phyloP scores from a whole-genome alignment of 2,329 filamentous ascomycete species.

The Waltergamsia citrina region DNA sequence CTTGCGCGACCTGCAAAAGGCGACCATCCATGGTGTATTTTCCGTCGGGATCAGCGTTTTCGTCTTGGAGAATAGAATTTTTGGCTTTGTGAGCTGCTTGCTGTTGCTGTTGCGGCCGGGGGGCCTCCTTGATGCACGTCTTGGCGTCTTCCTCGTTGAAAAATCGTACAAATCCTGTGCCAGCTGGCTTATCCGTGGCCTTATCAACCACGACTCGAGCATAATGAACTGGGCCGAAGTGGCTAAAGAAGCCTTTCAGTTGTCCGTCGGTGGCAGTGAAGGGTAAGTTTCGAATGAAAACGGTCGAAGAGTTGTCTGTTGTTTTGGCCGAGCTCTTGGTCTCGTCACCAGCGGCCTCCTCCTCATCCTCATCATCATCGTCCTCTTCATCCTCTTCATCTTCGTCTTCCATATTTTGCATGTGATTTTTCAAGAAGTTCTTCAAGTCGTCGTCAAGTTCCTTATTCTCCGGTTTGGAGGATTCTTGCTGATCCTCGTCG shows the following conservation, averaged over 20 bases:
- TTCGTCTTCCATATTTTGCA: conserved; percentile 48
- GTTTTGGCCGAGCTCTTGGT: conserved; percentile 18
- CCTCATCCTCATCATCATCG: conserved; percentile 29
- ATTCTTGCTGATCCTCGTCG: conserved; percentile 16
- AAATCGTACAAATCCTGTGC: conserved; percentile 94
- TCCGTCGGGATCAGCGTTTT: conserved; percentile 70
- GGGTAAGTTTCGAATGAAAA: conserved; percentile 91
- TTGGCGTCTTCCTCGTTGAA: conserved; percentile 66
- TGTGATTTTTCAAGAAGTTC: conserved; percentile 49
- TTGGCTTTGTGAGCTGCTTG: conserved; percentile 48
- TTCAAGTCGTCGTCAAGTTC: conserved; percentile 34
- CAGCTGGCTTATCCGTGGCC: conserved; percentile 75
- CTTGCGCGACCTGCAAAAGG: conserved; percentile 73
- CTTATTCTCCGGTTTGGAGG: conserved; percentile 26
- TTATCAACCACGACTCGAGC: conserved; percentile 85
- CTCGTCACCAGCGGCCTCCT: conserved; percentile 20
- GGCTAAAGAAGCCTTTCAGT: conserved; percentile 75
- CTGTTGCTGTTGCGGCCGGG: conserved; percentile 42
- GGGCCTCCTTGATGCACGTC: conserved; percentile 66
- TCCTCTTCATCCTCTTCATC: conserved; percentile 39
- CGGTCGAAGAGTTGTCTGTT: conserved; percentile 61
- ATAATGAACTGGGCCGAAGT: conserved; percentile 84
- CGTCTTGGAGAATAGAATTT: conserved; percentile 81
- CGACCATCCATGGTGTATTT: conserved; percentile 87
- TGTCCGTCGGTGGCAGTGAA: conserved; percentile 78